A percentile compares a stretch with the other conserved stretches of the same genome.
Conservation (phyloP, 139 green algal species). For the Chlorella sp. region DNA sequence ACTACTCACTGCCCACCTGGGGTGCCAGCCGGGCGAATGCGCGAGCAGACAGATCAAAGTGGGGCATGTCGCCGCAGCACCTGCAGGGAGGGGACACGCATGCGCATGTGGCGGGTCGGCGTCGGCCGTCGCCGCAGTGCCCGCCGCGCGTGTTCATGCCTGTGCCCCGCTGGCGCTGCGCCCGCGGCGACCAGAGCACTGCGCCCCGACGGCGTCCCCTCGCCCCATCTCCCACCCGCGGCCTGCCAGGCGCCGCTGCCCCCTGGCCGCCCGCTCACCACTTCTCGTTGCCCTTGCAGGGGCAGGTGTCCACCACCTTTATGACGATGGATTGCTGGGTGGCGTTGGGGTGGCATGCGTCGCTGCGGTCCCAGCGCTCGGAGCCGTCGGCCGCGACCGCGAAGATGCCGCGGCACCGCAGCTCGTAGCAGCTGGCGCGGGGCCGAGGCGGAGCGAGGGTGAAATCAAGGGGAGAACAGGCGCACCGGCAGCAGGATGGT, state of each 20-base stretch:
- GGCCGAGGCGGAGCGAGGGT: too few species aligned
- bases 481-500: too few species aligned
- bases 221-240: too few species aligned
- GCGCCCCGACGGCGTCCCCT: too few species aligned
- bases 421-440: slow-evolving; percentile 29
- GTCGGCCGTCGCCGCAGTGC: too few species aligned
- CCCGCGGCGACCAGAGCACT: not conserved
- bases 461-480: too few species aligned
- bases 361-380: slow-evolving; percentile 8
- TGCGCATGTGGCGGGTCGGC: too few species aligned
- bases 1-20: not conserved
- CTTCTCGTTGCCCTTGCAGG: slow-evolving; percentile 30
- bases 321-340: slow-evolving; percentile 22
- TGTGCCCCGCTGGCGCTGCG: not conserved
- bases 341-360: slow-evolving; percentile 31
- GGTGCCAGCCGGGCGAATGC: slow-evolving; percentile 1
- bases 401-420: slow-evolving; percentile 32
- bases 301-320: slow-evolving; percentile 35
- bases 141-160: not conserved
- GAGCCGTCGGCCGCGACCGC: slow-evolving; percentile 19
- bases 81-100: not conserved
- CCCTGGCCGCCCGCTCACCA: slow-evolving; percentile 16
- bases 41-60: slow-evolving; percentile 22
- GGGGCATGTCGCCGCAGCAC: slow-evolving; percentile 30
- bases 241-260: too few species aligned